Evolutionary conservation across 2,329 filamentous ascomycete genomes (phyloP), one percentile per base, ranked within the genome.

Genomic region (Claviceps africana): DNA sequence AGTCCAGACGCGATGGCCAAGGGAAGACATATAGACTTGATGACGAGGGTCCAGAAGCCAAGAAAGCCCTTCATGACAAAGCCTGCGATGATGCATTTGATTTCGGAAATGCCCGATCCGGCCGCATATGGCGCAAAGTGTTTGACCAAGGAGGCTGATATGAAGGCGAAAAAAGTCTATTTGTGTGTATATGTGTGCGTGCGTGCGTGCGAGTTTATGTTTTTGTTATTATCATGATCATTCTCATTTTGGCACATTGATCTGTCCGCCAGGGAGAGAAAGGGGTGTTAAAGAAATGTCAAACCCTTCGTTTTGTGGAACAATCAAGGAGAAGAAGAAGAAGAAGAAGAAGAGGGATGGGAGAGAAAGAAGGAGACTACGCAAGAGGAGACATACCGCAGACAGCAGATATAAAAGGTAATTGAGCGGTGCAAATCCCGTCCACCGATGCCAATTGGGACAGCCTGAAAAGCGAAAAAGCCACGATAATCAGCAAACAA

Each of bases 31-130:
- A 97, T 80, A 0, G 89, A 95, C 70, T 98, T 98, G 71, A 98
- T 97, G 55, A 93, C 67, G 33, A 98, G 73, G 5, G 93, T 97
- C 79, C 88, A 89, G 60, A 85, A 84, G 21, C 91, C 89, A 17
- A 98, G 76, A 63, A 98, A 98, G 0, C 90, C 93, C 69, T 97
- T 96, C 93, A 98, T 98, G 48, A 97, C 88, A 65, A 98, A 98
- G 3, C 93, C 93, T 4, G 91, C 93, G 63, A 98, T 95, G 64
- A 98, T 97, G 69, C 89, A 95, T 69, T 98, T 98, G 76, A 98
- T 98, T 71, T 98, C 93, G 13, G 89, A 96, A 54, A 98, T 98
- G 42, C 93, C 93, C 13, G 88, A 95, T 17, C 93, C 93, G 35
- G 93, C 93, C 11, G 93, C 93, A 65, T 98, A 98, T 0, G 93